Conservation (phyloP, 768 basidiomycete genomes). For the Hemileccinum rubropunctum region DNA sequence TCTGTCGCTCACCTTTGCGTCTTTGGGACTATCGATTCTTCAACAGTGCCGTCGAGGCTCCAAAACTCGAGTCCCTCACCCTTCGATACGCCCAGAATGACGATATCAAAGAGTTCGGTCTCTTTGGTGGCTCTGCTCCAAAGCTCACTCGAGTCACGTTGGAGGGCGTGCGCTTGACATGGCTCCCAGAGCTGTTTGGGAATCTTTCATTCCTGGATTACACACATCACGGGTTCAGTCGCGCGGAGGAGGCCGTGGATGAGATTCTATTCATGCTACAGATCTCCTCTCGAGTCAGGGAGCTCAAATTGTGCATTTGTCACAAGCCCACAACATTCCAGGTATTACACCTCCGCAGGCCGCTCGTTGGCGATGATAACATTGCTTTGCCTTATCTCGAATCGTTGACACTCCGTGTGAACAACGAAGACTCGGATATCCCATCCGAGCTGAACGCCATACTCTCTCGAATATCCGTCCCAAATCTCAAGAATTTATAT, state of each 20-base stretch:
- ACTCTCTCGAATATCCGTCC: slow-evolving; percentile 48
- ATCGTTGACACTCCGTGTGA: slow-evolving; percentile 48
- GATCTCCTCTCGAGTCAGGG: slow-evolving; percentile 49
- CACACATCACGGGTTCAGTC: slow-evolving; percentile 67
- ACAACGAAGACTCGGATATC: slow-evolving; percentile 58
- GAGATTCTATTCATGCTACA: slow-evolving; percentile 59
- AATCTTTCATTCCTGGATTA: slow-evolving; percentile 67
- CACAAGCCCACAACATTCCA: slow-evolving; percentile 29
- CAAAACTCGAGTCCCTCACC: slow-evolving; percentile 49
- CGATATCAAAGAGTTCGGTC: slow-evolving; percentile 61
- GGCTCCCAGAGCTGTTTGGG: slow-evolving; percentile 59
- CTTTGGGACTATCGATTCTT: slow-evolving; percentile 24
- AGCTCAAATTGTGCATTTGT: slow-evolving; percentile 57
- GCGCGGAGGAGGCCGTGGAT: slow-evolving; percentile 50
- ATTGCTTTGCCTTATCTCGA: slow-evolving; percentile 46
- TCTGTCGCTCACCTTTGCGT: slow-evolving; percentile 37
- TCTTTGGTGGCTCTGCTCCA: slow-evolving; percentile 64
- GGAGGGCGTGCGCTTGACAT: slow-evolving; percentile 62
- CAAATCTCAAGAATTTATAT: slow-evolving; percentile 44
- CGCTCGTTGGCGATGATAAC: slow-evolving; percentile 27
- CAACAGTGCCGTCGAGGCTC: slow-evolving; percentile 35
- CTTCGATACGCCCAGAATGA: slow-evolving; percentile 65
- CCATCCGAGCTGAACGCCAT: slow-evolving; percentile 58
- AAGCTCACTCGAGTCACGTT: slow-evolving; percentile 51
- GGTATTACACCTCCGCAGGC: slow-evolving; percentile 11